Evolutionary conservation across 176 grass and related monocot genomes (phyloP).

Genomic region (Saccharum spontaneum): DNA sequence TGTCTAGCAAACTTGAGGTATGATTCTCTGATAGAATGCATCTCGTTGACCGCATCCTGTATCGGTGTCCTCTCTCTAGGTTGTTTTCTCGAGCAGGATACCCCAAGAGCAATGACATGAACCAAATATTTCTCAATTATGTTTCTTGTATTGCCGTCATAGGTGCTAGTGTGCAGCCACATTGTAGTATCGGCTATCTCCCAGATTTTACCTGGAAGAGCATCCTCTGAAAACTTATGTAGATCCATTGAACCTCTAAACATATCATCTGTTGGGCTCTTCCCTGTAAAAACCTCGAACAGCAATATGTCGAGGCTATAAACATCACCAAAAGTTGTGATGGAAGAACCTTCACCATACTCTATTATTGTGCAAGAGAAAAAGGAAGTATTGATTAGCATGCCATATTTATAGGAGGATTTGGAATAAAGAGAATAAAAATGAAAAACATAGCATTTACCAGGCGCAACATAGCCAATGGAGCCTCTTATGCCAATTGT

Average conservation of each 20-base stretch:
- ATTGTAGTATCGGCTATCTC: background rate
- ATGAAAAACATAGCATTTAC: background rate
- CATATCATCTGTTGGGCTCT: background rate
- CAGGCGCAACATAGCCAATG: slow-evolving; percentile 23
- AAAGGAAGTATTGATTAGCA: background rate
- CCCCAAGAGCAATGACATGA: background rate
- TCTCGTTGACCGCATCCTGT: background rate
- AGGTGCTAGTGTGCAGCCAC: background rate
- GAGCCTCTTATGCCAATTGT: slow-evolving; percentile 44
- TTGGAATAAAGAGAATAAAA: background rate
- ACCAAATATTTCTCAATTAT: background rate
- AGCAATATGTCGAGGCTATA: slow-evolving; percentile 40
- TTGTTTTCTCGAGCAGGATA: background rate
- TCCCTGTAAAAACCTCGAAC: slow-evolving; percentile 28
- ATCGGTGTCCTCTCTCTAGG: background rate
- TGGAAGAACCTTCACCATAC: slow-evolving; percentile 3
- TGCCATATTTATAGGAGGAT: background rate
- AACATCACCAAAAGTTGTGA: slow-evolving; percentile 6
- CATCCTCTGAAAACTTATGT: background rate
- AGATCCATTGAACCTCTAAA: background rate
- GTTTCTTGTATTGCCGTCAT: background rate
- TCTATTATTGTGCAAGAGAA: slow-evolving; percentile 3
- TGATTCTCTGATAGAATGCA: background rate
- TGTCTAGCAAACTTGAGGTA: background rate
- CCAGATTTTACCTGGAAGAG: background rate